A percentile compares a stretch with the other conserved stretches of the same genome.
Conservation (phyloP, 208 protist genomes). For the Endotrypanum monterogeii region DNA sequence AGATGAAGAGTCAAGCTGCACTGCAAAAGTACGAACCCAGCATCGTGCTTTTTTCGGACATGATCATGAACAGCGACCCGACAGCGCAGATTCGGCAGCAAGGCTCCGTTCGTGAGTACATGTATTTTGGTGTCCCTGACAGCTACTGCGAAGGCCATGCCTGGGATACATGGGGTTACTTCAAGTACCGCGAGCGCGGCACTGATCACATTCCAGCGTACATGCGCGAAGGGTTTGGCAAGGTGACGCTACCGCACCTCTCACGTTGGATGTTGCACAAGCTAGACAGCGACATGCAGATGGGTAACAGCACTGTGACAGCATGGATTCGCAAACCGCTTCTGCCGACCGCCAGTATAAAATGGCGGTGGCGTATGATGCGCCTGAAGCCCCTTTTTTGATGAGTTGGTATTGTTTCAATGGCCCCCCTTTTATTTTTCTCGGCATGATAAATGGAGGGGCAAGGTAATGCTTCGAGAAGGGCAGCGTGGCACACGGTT, state of each 20-base stretch:
- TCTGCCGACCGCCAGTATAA: conserved; percentile 37
- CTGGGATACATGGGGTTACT: conserved; percentile 88
- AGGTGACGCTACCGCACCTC: conserved; percentile 63
- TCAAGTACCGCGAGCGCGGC: conserved; percentile 69
- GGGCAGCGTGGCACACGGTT: too few relatives aligned
- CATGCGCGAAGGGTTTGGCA: conserved; percentile 80
- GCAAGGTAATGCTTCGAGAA: too few relatives aligned
- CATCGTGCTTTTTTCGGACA: conserved; percentile 86
- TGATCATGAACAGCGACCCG: conserved; percentile 79
- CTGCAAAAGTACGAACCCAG: conserved; percentile 88
- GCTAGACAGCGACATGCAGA: conserved; percentile 80
- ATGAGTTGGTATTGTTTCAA: neutral
- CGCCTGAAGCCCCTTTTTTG: conserved; percentile 56
- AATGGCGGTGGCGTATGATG: conserved; percentile 59
- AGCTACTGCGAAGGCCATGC: conserved; percentile 84
- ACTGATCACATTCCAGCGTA: conserved; percentile 66
- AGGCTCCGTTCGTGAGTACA: conserved; percentile 83
- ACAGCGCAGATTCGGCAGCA: conserved; percentile 78
- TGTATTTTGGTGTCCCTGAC: conserved; percentile 83
- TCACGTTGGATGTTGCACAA: conserved; percentile 89
- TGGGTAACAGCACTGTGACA: conserved; percentile 76
- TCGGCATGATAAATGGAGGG: neutral
- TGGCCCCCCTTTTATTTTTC: neutral
- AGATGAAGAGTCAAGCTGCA: conserved; percentile 79
- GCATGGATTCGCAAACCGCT: conserved; percentile 72